A percentile compares a stretch with the other conserved stretches of the same genome.
These are phyloP conservation scores for Bacterosira constricta DNA, from an alignment of 108 stramenopile genomes.

Conservation along the genomic window DNA sequence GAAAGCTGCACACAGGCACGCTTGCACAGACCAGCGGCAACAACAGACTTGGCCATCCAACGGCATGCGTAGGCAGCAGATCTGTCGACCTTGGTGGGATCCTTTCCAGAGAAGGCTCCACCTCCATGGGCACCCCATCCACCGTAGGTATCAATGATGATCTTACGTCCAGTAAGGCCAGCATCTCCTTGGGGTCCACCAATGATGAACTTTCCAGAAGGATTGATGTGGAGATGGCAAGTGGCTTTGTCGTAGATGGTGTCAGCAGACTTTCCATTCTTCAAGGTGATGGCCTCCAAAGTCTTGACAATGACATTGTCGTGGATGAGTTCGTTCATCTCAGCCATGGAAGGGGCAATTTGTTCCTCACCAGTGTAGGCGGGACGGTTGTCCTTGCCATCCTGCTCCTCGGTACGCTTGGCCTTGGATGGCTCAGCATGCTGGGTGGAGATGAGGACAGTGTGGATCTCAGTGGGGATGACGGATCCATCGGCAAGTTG, in stretches of 20 bases:
- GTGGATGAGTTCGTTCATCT: conserved; percentile 86
- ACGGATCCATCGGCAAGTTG: conserved; percentile 88
- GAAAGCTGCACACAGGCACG: conserved; percentile 93
- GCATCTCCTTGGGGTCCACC: conserved; percentile 99
- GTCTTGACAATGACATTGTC: conserved; percentile 80
- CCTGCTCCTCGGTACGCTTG: conserved; percentile 93
- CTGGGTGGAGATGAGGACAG: conserved; percentile 97
- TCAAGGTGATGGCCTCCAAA: conserved; percentile 77
- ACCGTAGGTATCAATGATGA: conserved; percentile 98
- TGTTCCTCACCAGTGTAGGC: conserved; percentile 82
- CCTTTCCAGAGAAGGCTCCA: conserved; percentile 98
- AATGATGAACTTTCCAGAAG: conserved; percentile 95
- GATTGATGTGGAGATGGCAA: conserved; percentile 97
- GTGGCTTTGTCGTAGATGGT: conserved; percentile 79
- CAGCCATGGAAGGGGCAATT: conserved; percentile 79
- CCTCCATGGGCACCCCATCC: conserved; percentile 99
- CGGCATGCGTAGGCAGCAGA: conserved; percentile 96
- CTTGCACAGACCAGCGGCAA: conserved; percentile 92
- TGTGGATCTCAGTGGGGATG: conserved; percentile 95
- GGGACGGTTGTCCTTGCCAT: conserved; percentile 93
- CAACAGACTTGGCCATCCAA: conserved; percentile 98
- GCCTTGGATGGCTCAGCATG: conserved; percentile 91
- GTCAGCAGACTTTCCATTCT: conserved; percentile 66
- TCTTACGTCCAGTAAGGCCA: conserved; percentile 97
- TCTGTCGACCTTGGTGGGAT: conserved; percentile 97